Conservation (phyloP, 345 rosid species). For the Physaria fendleri region DNA sequence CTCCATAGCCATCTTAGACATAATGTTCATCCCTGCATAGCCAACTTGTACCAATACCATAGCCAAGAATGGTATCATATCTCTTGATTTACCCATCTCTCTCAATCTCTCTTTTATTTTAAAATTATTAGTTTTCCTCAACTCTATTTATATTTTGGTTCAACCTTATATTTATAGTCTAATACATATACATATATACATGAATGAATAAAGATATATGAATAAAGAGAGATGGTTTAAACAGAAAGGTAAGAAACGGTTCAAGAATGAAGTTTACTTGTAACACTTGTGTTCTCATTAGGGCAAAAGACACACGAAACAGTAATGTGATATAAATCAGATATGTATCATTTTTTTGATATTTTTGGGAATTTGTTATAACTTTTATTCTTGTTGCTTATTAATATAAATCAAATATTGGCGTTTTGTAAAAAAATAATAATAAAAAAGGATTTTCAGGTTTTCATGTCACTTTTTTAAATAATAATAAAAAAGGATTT, state of each 20-base stretch:
- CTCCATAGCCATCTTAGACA: constrained; percentile 86
- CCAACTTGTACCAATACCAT: constrained; percentile 75
- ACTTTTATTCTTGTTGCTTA: neutral
- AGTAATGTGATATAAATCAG: too few relatives aligned
- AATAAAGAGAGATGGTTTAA: constrained; percentile 10
- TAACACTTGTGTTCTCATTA: constrained; percentile 29
- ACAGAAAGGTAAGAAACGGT: constrained; percentile 46
- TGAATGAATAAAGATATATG: neutral
- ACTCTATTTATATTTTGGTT: constrained; percentile 11
- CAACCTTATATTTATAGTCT: constrained; percentile 18
- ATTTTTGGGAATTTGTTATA: constrained; percentile 24
- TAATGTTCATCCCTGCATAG: constrained; percentile 80
- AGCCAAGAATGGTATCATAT: constrained; percentile 55
- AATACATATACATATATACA: neutral
- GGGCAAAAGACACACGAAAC: constrained; percentile 34
- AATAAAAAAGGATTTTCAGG: too few relatives aligned
- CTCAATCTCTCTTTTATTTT: constrained; percentile 16
- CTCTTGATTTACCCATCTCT: constrained; percentile 30
- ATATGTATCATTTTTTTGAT: constrained; percentile 18
- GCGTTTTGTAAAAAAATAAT: constrained; percentile 1
- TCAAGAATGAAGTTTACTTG: constrained; percentile 36
- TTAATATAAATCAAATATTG: neutral
- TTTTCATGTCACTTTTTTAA: neutral
- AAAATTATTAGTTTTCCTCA: constrained; percentile 4
- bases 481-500: too few relatives aligned